A percentile compares a stretch with the other conserved stretches of the same genome.
phyloP scores from a whole-genome alignment of 768 basidiomycete genomes.

The Lactarius vividus region DNA sequence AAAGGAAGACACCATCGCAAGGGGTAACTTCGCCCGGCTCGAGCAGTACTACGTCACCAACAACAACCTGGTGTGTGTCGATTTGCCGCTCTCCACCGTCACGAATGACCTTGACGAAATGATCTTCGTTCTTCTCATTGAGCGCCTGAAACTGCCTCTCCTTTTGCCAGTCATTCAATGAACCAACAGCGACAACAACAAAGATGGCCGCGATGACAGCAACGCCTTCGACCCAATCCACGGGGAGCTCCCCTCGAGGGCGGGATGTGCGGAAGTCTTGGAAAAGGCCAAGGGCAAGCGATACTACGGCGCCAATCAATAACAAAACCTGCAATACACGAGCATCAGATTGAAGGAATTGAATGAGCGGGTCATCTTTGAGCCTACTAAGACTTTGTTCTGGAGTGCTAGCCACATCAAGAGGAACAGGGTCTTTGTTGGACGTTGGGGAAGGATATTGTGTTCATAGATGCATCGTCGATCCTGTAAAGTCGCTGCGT shows the following conservation, averaged over 20 bases:
- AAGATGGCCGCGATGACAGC: conserved; percentile 73
- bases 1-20: conserved; percentile 92
- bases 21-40: conserved; percentile 97
- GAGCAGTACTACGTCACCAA: conserved; percentile 89
- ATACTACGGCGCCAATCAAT: conserved; percentile 78
- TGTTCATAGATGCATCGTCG: conserved; percentile 49
- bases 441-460: conserved; percentile 49
- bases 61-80: conserved; percentile 72
- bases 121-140: conserved; percentile 95
- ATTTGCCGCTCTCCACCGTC: conserved; percentile 32
- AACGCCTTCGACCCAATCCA: conserved; percentile 97
- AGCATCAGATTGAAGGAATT: conserved; percentile 30
- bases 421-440: conserved; percentile 46
- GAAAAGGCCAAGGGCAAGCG: conserved; percentile 90
- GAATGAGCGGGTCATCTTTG: neutral
- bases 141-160: conserved; percentile 91
- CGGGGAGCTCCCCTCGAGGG: conserved; percentile 60
- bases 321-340: conserved; percentile 72
- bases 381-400: conserved; percentile 59
- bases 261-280: conserved; percentile 82
- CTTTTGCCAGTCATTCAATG: conserved; percentile 97
- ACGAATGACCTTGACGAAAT: conserved; percentile 66
- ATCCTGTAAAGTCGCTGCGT: conserved; percentile 39
- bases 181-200: conserved; percentile 82
- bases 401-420: conserved; percentile 63